Conservation (phyloP, 2,329 filamentous ascomycete species). For the Arthrobotrys sinensis region DNA sequence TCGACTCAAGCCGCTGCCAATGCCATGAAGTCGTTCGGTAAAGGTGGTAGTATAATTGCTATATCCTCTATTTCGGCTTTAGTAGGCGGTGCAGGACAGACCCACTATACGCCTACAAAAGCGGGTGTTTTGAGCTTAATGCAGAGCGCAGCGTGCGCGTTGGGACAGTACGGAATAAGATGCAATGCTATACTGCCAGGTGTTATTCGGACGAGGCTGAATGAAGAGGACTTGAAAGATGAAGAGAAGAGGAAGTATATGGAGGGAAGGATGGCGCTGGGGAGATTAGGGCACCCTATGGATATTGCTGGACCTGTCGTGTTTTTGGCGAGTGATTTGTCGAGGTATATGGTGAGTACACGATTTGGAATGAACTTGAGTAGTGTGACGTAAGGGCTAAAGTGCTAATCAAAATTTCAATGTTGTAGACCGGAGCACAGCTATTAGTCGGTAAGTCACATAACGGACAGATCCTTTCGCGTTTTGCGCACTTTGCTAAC, state of each 20-base stretch:
- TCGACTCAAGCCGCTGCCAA: slow-evolving; percentile 85
- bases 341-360: slow-evolving; percentile 77
- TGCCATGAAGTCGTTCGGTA: slow-evolving; percentile 77
- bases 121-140: slow-evolving; percentile 85
- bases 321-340: slow-evolving; percentile 85
- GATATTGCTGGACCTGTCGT: slow-evolving; percentile 88
- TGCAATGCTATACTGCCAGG: slow-evolving; percentile 89
- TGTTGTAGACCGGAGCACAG: slow-evolving; percentile 78
- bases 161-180: slow-evolving; percentile 81
- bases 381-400: not conserved
- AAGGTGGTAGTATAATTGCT: slow-evolving; percentile 86
- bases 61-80: slow-evolving; percentile 81
- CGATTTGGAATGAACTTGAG: not conserved
- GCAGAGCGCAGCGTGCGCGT: slow-evolving; percentile 84
- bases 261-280: slow-evolving; percentile 85
- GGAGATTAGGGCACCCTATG: slow-evolving; percentile 78
- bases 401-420: slow-evolving; percentile 28
- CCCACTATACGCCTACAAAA: slow-evolving; percentile 91
- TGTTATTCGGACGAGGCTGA: slow-evolving; percentile 86
- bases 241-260: slow-evolving; percentile 81
- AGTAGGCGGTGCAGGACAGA: slow-evolving; percentile 83
- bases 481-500: slow-evolving; percentile 23
- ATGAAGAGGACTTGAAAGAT: slow-evolving; percentile 84
- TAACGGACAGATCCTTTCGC: not conserved
- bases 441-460: slow-evolving; percentile 74